Evolutionary conservation across 1,284 basidiomycete species (phyloP).

Genomic region (Waitea zeae): DNA sequence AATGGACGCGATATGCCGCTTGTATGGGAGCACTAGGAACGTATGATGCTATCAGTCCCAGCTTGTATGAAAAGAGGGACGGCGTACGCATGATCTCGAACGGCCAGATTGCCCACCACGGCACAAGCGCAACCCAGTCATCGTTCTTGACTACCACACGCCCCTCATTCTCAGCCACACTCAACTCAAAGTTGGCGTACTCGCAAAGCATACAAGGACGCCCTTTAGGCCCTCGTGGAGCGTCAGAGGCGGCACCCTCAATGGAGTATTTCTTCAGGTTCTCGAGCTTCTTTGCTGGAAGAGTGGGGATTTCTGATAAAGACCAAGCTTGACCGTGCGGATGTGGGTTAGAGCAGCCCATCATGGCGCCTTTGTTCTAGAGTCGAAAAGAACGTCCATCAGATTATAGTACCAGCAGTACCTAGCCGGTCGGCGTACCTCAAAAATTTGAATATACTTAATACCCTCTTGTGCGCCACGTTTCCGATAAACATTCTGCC

Average conservation of each 20-base stretch:
- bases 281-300: conserved; percentile 47
- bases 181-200: conserved; percentile 63
- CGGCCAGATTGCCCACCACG: conserved; percentile 96
- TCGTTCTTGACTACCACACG: conserved; percentile 64
- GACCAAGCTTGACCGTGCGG: conserved; percentile 93
- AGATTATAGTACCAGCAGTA: neutral
- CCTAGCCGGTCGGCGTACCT: conserved; percentile 27
- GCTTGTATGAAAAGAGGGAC: conserved; percentile 4
- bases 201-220: conserved; percentile 70
- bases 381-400: too few relatives aligned
- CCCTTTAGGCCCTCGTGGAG: conserved; percentile 40
- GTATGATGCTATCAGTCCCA: conserved; percentile 1
- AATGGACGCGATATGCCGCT: conserved; percentile 61
- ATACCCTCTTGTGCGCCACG: conserved; percentile 52
- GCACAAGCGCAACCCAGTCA: conserved; percentile 78
- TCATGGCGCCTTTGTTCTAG: conserved; percentile 91
- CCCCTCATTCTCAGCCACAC: conserved; percentile 21
- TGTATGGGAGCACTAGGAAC: conserved; percentile 54
- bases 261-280: conserved; percentile 43
- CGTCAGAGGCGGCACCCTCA: conserved; percentile 18
- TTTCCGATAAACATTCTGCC: conserved; percentile 50
- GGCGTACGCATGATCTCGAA: conserved; percentile 64
- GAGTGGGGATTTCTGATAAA: conserved; percentile 54
- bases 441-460: conserved; percentile 79
- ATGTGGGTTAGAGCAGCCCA: conserved; percentile 95